These are phyloP conservation scores for Saccharomycopsis olivae DNA, from an alignment of 805 yeast genomes.

Conservation along the genomic window DNA sequence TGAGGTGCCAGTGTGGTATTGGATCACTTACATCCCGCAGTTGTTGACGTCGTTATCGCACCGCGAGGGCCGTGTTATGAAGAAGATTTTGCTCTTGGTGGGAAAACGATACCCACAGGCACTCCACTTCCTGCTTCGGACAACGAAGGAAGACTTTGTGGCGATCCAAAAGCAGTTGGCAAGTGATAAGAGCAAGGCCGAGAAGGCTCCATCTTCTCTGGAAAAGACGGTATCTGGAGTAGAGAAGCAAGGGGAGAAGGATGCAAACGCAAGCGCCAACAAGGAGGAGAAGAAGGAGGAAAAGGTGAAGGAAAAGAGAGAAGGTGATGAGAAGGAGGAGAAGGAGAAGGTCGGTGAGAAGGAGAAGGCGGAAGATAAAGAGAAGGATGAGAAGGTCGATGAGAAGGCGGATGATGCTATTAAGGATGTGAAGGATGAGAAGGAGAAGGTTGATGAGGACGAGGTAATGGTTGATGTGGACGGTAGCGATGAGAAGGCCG, in stretches of 20 bases:
- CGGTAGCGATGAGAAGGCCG: no score
- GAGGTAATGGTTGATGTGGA: no score
- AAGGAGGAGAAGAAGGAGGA: not conserved
- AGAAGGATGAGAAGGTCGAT: no score
- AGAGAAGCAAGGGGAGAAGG: not conserved
- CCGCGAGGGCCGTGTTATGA: conserved; percentile 78
- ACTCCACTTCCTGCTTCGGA: conserved; percentile 85
- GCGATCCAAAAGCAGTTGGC: conserved; percentile 63
- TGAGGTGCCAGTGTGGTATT: conserved; percentile 97
- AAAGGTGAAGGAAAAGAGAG: no score
- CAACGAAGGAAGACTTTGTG: conserved; percentile 88
- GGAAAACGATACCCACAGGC: conserved; percentile 98
- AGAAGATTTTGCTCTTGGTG: conserved; percentile 77
- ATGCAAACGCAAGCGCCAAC: not conserved
- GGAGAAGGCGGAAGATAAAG: no score
- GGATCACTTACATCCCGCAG: conserved; percentile 97
- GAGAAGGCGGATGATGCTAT: no score
- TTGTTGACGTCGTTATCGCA: conserved; percentile 80
- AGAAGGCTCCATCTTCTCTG: not conserved
- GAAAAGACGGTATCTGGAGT: not conserved
- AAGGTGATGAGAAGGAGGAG: no score
- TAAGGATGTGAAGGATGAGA: no score
- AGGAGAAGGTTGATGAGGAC: no score
- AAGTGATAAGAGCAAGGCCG: not conserved
- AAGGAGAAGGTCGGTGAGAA: no score